phyloP scores from a whole-genome alignment of 176 grass and related monocot genomes.

The Melocanna baccifera region DNA sequence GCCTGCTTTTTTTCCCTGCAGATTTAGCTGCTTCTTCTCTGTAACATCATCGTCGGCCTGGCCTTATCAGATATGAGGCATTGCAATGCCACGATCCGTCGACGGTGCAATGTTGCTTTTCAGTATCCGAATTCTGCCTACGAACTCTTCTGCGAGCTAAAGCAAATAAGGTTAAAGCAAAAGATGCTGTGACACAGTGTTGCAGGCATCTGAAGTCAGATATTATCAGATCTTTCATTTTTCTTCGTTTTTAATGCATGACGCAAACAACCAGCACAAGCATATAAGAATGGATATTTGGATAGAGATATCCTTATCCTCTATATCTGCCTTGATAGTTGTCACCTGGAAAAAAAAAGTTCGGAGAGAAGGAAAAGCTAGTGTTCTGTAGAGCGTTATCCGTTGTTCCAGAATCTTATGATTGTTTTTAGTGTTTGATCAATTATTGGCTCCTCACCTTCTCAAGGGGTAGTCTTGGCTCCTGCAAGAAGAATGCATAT shows the following conservation, averaged over 20 bases:
- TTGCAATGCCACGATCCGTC: conserved; percentile 31
- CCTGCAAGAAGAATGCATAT: conserved; percentile 21
- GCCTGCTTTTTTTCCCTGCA: conserved; percentile 38
- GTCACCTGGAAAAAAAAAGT: conserved; percentile 29
- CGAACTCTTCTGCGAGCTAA: conserved; percentile 6
- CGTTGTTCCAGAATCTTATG: conserved; percentile 44
- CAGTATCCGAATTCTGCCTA: conserved; percentile 15
- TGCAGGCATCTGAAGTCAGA: conserved; percentile 41
- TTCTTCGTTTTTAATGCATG: conserved; percentile 17
- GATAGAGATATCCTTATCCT: conserved; percentile 42
- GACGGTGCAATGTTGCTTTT: conserved; percentile 37
- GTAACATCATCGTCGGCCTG: not conserved
- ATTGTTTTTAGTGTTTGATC: conserved; percentile 23
- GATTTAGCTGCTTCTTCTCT: conserved; percentile 35
- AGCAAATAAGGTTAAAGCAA: conserved; percentile 19
- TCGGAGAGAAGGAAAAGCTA: conserved; percentile 22
- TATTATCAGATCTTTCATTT: conserved; percentile 26
- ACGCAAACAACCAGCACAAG: conserved; percentile 25
- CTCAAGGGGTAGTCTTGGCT: conserved; percentile 32
- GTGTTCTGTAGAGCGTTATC: conserved; percentile 42
- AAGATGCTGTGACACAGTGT: conserved; percentile 27
- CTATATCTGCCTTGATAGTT: conserved; percentile 31
- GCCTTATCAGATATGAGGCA: conserved; percentile 44
- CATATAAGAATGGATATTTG: conserved; percentile 20
- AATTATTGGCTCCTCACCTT: conserved; percentile 27